These are phyloP conservation scores for Kondoa malvinella DNA, from an alignment of 768 basidiomycete genomes.

Conservation along the genomic window DNA sequence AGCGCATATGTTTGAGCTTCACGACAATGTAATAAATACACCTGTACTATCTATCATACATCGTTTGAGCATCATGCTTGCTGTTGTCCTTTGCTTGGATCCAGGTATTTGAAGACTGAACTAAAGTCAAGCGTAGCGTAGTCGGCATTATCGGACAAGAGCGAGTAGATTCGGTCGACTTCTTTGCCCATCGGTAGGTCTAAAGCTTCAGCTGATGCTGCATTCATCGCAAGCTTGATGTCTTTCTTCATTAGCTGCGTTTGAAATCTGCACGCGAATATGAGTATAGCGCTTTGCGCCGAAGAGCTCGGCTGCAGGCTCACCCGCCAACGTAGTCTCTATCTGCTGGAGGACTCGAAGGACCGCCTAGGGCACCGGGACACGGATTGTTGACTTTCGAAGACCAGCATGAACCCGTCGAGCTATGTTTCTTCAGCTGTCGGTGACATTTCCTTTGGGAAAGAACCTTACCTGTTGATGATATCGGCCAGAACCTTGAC, in stretches of 20 bases:
- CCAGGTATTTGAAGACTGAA: not conserved
- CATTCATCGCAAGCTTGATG: conserved; percentile 58
- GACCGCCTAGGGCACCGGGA: conserved; percentile 43
- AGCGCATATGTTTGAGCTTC: too few species aligned
- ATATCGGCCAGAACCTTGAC: conserved; percentile 60
- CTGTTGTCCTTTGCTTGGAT: not conserved
- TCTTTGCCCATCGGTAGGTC: not conserved
- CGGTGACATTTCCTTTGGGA: not conserved
- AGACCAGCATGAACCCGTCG: conserved; percentile 26
- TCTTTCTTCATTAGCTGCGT: conserved; percentile 41
- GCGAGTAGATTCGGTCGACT: not conserved
- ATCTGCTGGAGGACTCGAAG: conserved; percentile 52
- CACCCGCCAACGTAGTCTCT: conserved; percentile 66
- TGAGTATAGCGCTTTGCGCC: not conserved
- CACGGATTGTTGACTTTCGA: conserved; percentile 60
- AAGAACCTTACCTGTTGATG: conserved; percentile 44
- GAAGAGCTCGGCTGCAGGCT: not conserved
- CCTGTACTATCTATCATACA: not conserved
- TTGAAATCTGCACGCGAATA: conserved; percentile 8
- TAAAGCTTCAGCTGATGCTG: conserved; percentile 31
- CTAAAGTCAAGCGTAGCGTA: conserved; percentile 1
- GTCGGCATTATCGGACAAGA: not conserved
- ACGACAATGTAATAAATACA: not conserved
- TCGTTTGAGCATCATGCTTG: not conserved
- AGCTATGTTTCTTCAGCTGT: conserved; percentile 27